These are phyloP conservation scores for Aspergillus sclerotialis DNA, from an alignment of 2,329 filamentous ascomycete species.

Conservation along the genomic window DNA sequence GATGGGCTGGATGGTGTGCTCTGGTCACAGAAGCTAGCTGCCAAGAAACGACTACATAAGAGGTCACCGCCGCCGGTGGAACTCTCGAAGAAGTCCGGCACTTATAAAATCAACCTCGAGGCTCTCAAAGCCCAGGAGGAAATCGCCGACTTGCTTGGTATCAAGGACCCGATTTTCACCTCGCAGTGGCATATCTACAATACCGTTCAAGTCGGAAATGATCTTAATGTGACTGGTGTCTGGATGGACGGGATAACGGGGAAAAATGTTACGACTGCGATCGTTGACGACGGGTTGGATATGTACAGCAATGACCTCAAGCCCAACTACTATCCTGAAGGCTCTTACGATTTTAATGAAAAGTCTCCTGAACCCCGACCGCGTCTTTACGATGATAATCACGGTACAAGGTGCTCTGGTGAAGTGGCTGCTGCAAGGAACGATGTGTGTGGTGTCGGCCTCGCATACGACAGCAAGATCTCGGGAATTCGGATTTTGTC, in stretches of 20 bases:
- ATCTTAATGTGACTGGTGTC: slow-evolving; percentile 91
- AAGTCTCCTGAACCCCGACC: slow-evolving; percentile 70
- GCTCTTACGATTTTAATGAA: slow-evolving; percentile 96
- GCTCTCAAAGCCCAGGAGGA: slow-evolving; percentile 53
- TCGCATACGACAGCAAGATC: slow-evolving; percentile 86
- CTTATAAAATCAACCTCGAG: slow-evolving; percentile 29
- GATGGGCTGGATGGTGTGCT: slow-evolving; percentile 66
- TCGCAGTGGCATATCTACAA: slow-evolving; percentile 97
- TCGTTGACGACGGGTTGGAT: slow-evolving; percentile 93
- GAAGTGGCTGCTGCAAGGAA: slow-evolving; percentile 91
- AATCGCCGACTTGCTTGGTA: slow-evolving; percentile 61
- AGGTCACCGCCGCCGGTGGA: slow-evolving; percentile 36
- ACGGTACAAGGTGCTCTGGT: slow-evolving; percentile 90
- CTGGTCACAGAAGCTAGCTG: slow-evolving; percentile 70
- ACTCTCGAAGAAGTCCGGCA: slow-evolving; percentile 35
- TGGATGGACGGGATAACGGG: slow-evolving; percentile 91
- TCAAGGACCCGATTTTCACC: slow-evolving; percentile 81
- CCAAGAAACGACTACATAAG: slow-evolving; percentile 57
- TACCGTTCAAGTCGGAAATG: slow-evolving; percentile 69
- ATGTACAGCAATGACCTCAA: slow-evolving; percentile 91
- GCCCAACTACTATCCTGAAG: slow-evolving; percentile 86
- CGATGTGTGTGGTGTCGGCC: slow-evolving; percentile 88
- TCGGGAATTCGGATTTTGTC: slow-evolving; percentile 89
- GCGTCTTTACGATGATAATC: slow-evolving; percentile 73
- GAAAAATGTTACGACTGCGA: slow-evolving; percentile 79